A percentile compares a stretch with the other conserved stretches of the same genome.
phyloP scores from a whole-genome alignment of 2,329 filamentous ascomycete genomes.

The Cordyceps fumosorosea region DNA sequence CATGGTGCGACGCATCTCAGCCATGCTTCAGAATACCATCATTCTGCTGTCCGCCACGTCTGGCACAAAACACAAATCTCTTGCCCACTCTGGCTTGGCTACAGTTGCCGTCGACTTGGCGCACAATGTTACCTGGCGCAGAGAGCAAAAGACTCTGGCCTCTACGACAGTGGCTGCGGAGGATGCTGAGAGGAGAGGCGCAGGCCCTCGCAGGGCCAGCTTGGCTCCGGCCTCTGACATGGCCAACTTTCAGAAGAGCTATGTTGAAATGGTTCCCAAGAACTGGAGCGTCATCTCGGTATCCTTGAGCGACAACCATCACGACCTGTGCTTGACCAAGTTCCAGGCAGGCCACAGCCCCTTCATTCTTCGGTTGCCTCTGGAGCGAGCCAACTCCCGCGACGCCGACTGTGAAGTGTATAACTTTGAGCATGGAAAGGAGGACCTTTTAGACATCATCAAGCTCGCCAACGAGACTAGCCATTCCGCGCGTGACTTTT shows the following conservation, averaged over 20 bases:
- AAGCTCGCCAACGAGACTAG: slow-evolving; percentile 75
- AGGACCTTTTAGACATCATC: slow-evolving; percentile 79
- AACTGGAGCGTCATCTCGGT: slow-evolving; percentile 84
- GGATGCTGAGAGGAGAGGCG: slow-evolving; percentile 24
- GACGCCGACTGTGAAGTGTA: slow-evolving; percentile 75
- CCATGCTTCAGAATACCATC: slow-evolving; percentile 57
- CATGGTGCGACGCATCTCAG: slow-evolving; percentile 56
- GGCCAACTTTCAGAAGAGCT: slow-evolving; percentile 66
- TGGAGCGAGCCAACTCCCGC: slow-evolving; percentile 73
- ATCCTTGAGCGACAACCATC: slow-evolving; percentile 70
- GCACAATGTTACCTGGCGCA: slow-evolving; percentile 59
- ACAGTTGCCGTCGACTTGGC: slow-evolving; percentile 63
- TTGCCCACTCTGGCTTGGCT: slow-evolving; percentile 49
- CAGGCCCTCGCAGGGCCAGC: slow-evolving; percentile 32
- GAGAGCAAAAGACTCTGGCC: slow-evolving; percentile 53
- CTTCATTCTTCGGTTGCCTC: slow-evolving; percentile 79
- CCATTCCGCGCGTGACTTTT: slow-evolving; percentile 64
- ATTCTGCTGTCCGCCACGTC: slow-evolving; percentile 59
- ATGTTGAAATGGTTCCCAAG: slow-evolving; percentile 76
- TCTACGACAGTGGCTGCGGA: neutral
- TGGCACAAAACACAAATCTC: slow-evolving; percentile 36
- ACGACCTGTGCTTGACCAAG: slow-evolving; percentile 85
- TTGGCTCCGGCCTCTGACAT: slow-evolving; percentile 46
- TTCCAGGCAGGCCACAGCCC: slow-evolving; percentile 69
- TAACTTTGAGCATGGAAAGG: slow-evolving; percentile 70